Base-by-base conservation (phyloP, 495 filamentous ascomycete species). In the Lophiotrema nucula region DNA sequence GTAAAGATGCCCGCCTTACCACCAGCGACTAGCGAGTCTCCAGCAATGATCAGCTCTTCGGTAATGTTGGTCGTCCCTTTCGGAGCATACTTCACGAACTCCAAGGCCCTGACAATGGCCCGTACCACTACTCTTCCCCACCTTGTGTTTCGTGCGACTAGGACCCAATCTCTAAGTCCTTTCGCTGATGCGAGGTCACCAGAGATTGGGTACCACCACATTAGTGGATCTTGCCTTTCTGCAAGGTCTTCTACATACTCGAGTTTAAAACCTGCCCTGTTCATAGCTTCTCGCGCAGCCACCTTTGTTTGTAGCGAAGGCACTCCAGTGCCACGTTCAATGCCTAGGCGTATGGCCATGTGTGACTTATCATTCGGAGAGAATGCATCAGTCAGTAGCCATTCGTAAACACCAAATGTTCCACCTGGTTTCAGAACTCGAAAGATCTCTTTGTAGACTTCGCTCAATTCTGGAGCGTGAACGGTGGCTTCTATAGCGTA, bases 401-500 rank as follows among this genome's bases (percentile, higher is more conserved):
- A 98, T 74, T 98, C 93, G 79, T 97, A 97, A 33, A 97, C 93
- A 68, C 93, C 93, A 67, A 98, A 98, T 51, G 88, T 80, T 67
- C 93, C 93, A 47, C 95, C 93, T 43, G 93, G 93, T 81, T 97
- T 98, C 46, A 98, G 78, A 37, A 97, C 93, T 26, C 90, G 88
- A 81, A 86, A 88, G 70, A 97, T 97, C 72, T 98, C 85, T 71
- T 79, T 82, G 76, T 98, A 98, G 47, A 98, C 90, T 55, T 90
- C 95, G 58, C 88, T 89, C 15, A 98, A 83, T 63, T 85, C 88
- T 46, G 95, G 93, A 2, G 93, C 93, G 74, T 98, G 95, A 35
- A 93, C 88, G 24, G 93, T 98, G 5, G 93, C 93, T 74, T 98
- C 93, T 67, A 98, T 98, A 57, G 95, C 93, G 68, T 98, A 97